Percentiles rank a stretch among this genome's conserved stretches.
phyloP scores from a whole-genome alignment of 169 alveolate species.

The Babesia microti region DNA sequence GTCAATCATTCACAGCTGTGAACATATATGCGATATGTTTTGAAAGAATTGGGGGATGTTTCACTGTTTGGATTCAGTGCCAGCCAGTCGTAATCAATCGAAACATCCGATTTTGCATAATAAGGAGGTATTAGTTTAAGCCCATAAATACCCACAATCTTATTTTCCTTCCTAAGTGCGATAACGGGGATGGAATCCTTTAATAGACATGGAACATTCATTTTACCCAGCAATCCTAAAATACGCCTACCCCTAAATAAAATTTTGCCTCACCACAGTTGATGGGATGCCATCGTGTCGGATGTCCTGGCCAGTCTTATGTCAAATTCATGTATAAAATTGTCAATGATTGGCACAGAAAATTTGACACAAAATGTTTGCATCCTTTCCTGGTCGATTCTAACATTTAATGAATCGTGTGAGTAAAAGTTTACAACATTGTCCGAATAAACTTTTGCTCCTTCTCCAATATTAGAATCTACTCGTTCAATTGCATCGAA shows the following conservation, averaged over 20 bases:
- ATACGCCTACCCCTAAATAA: too few species aligned
- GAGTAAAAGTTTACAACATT: background rate
- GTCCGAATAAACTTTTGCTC: background rate
- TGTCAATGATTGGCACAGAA: background rate
- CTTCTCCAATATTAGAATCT: background rate
- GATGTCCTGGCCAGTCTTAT: conserved; percentile 24
- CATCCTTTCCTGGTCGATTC: background rate
- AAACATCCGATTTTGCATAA: conserved; percentile 4
- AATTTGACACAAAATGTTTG: background rate
- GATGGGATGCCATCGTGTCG: conserved; percentile 24
- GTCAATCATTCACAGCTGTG: background rate
- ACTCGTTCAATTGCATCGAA: too few species aligned
- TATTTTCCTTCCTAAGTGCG: conserved; percentile 17
- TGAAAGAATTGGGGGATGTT: background rate
- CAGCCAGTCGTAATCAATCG: conserved; percentile 2
- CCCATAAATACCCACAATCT: conserved; percentile 40
- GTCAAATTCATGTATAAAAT: conserved; percentile 7
- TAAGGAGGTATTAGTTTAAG: conserved; percentile 28
- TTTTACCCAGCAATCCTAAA: conserved; percentile 13
- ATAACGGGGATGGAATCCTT: conserved; percentile 38
- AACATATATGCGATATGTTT: background rate
- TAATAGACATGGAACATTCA: conserved; percentile 15
- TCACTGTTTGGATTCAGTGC: background rate
- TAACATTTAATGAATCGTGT: background rate
- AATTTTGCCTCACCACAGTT: conserved; percentile 25